Percentiles rank a stretch among this genome's conserved stretches.
Conservation (phyloP, 1,284 basidiomycete species). For the Ustilago shanxiensis region DNA sequence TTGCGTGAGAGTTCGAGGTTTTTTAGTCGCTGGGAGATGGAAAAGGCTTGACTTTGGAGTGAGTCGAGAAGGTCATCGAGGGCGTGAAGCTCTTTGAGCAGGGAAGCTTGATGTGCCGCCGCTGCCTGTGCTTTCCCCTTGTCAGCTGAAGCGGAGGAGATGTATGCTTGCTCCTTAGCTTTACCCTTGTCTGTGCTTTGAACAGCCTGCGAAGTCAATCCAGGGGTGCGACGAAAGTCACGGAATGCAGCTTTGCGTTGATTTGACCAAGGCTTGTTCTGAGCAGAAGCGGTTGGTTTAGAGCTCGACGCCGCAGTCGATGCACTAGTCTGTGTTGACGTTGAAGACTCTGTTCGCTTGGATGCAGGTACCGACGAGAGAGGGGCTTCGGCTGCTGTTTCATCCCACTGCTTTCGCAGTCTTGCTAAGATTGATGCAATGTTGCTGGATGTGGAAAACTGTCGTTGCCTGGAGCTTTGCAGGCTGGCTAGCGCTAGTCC, state of each 20-base stretch:
- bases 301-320: not conserved
- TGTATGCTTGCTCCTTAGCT: constrained; percentile 6
- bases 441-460: constrained; percentile 15
- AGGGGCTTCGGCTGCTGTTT: not conserved
- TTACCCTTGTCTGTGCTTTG: constrained; percentile 31
- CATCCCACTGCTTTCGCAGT: constrained; percentile 22
- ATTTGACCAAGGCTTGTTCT: not conserved
- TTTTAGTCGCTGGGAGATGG: constrained; percentile 42
- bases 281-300: not conserved
- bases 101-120: constrained; percentile 12
- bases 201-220: constrained; percentile 7
- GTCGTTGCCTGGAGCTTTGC: constrained; percentile 10
- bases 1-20: constrained; percentile 11
- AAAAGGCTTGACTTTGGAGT: constrained; percentile 36
- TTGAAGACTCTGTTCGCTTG: not conserved
- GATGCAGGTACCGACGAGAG: not conserved
- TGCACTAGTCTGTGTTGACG: not conserved
- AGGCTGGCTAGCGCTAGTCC: constrained; percentile 10
- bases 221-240: constrained; percentile 3
- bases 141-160: not conserved
- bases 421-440: constrained; percentile 12
- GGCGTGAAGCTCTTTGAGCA: constrained; percentile 32
- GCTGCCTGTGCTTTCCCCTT: not conserved
- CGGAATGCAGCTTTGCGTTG: constrained; percentile 23
- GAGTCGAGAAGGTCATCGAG: constrained; percentile 38